phyloP scores from a whole-genome alignment of 257 asterid species.

The Oldenlandia corymbosa region DNA sequence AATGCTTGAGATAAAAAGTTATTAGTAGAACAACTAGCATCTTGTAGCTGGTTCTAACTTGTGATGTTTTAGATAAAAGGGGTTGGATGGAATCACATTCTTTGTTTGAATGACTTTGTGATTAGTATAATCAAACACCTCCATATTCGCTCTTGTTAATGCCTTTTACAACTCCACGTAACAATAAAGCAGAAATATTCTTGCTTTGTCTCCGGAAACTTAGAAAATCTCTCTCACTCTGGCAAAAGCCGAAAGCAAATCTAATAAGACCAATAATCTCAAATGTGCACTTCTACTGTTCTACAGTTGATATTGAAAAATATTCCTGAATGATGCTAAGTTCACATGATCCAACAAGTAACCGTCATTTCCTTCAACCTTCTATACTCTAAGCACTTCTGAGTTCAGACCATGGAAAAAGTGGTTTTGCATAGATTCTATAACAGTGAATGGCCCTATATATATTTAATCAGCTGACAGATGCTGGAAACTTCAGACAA shows the following conservation, averaged over 20 bases:
- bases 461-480: background rate
- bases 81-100: conserved; percentile 13
- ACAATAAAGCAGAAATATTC: background rate
- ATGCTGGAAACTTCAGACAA: conserved; percentile 1
- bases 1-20: background rate
- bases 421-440: no score
- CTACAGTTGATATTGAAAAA: background rate
- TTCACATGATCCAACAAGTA: conserved; percentile 2
- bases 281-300: background rate
- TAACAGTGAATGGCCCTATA: background rate
- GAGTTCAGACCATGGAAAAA: no score
- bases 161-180: background rate
- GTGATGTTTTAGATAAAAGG: background rate
- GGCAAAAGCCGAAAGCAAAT: background rate
- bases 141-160: background rate
- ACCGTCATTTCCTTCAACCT: background rate
- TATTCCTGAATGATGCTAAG: background rate
- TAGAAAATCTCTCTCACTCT: background rate
- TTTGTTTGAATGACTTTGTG: background rate
- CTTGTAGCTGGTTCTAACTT: background rate
- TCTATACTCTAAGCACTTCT: no score
- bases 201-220: background rate
- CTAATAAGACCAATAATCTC: background rate
- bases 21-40: conserved; percentile 7
- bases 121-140: background rate